A percentile compares a stretch with the other conserved stretches of the same genome.
These are phyloP conservation scores for Didymellaceae sp. DNA, from an alignment of 2,329 filamentous ascomycete species.

Conservation along the genomic window DNA sequence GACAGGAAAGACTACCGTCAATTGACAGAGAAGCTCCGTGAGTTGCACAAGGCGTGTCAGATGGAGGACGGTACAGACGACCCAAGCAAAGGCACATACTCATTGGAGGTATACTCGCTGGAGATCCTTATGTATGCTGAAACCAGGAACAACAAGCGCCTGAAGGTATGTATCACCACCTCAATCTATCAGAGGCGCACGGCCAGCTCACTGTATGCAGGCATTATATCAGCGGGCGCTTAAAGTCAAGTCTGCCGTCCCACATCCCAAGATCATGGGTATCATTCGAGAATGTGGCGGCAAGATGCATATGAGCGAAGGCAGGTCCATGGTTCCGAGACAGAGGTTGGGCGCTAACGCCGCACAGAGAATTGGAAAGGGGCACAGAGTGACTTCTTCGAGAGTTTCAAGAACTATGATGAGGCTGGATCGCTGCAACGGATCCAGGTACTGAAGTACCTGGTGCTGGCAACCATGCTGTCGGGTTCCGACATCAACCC, in stretches of 20 bases:
- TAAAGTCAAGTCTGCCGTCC: slow-evolving; percentile 92
- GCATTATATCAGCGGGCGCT: slow-evolving; percentile 89
- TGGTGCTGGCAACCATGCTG: slow-evolving; percentile 95
- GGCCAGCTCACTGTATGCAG: slow-evolving; percentile 44
- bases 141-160: slow-evolving; percentile 94
- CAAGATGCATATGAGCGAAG: slow-evolving; percentile 99
- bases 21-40: slow-evolving; percentile 81
- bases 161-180: slow-evolving; percentile 66
- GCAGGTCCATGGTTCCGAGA: slow-evolving; percentile 38
- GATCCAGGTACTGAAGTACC: slow-evolving; percentile 96
- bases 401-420: slow-evolving; percentile 98
- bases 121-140: slow-evolving; percentile 99
- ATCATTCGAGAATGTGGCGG: slow-evolving; percentile 98
- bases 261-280: slow-evolving; percentile 98
- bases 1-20: slow-evolving; percentile 87
- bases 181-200: slow-evolving; percentile 29
- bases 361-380: slow-evolving; percentile 89
- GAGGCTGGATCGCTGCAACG: slow-evolving; percentile 95
- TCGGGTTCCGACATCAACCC: slow-evolving; percentile 99
- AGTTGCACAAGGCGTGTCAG: slow-evolving; percentile 89
- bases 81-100: slow-evolving; percentile 94
- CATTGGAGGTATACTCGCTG: slow-evolving; percentile 91
- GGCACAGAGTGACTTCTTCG: slow-evolving; percentile 96
- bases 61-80: slow-evolving; percentile 86
- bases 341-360: slow-evolving; percentile 30